These are phyloP conservation scores for Lactifluus volemus DNA, from an alignment of 768 basidiomycete genomes.

Conservation along the genomic window DNA sequence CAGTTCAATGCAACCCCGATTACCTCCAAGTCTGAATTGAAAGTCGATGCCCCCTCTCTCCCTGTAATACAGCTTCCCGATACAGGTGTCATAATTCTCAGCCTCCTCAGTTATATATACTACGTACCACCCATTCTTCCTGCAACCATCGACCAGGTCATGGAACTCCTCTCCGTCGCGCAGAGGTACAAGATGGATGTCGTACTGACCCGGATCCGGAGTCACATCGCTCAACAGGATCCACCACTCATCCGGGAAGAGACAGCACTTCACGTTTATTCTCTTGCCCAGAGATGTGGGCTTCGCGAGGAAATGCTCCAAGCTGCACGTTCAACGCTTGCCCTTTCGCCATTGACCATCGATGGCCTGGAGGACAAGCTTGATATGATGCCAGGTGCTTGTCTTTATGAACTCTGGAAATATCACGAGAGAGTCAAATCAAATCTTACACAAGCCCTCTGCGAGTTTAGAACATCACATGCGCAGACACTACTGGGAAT, in stretches of 20 bases:
- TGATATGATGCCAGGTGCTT: not conserved
- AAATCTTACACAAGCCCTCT: not conserved
- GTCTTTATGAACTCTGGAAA: slow-evolving; percentile 5
- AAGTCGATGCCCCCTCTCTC: not conserved
- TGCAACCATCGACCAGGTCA: not conserved
- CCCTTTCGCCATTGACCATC: not conserved
- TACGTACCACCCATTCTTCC: not conserved
- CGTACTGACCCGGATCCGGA: not conserved
- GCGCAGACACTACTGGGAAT: not conserved
- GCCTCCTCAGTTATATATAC: not conserved
- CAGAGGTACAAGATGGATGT: slow-evolving; percentile 2
- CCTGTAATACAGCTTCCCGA: not conserved
- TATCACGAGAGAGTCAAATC: not conserved
- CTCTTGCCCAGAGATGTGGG: not conserved
- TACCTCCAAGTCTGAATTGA: too few relatives aligned
- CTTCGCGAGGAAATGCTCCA: not conserved
- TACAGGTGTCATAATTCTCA: not conserved
- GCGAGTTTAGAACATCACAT: not conserved
- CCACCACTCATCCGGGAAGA: not conserved
- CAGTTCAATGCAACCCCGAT: not conserved
- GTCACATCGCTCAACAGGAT: not conserved
- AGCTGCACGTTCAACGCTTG: not conserved
- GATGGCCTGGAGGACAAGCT: not conserved
- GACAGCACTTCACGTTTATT: not conserved
- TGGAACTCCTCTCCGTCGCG: not conserved